A percentile compares a stretch with the other conserved stretches of the same genome.
Conservation (phyloP, 371 early-diverging fungal genomes). For the Dinochytrium kinnereticum region DNA sequence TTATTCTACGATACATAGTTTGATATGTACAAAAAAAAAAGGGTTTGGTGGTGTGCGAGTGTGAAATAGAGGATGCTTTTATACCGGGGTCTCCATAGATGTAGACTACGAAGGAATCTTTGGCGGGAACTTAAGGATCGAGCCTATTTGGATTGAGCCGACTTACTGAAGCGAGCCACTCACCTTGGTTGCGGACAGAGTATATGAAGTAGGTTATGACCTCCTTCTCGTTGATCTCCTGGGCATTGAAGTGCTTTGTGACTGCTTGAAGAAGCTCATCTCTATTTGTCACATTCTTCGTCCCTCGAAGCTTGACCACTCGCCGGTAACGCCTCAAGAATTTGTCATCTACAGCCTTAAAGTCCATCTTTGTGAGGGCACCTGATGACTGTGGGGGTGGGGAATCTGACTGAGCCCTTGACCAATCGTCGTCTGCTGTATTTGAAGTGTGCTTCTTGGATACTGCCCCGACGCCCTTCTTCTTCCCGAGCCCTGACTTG, state of each 20-base stretch:
- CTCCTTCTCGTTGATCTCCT: constrained; percentile 49
- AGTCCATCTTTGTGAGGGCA: constrained; percentile 2
- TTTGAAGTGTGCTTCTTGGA: background rate
- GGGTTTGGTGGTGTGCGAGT: too few species aligned
- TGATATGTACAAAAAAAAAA: too few species aligned
- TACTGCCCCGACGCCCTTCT: background rate
- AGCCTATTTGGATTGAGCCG: background rate
- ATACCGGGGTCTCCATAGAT: too few species aligned
- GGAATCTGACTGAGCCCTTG: background rate
- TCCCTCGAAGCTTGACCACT: constrained; percentile 8
- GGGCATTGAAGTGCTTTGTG: constrained; percentile 42
- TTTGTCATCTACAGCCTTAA: constrained; percentile 1
- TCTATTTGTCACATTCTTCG: constrained; percentile 6
- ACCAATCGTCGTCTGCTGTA: background rate
- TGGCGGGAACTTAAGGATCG: constrained; percentile 10
- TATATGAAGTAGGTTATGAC: constrained; percentile 45
- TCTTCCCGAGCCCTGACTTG: background rate
- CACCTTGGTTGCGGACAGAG: constrained; percentile 44
- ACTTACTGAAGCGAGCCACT: background rate
- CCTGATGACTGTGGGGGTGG: background rate
- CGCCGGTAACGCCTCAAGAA: constrained; percentile 9
- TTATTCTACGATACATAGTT: too few species aligned
- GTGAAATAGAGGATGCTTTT: too few species aligned
- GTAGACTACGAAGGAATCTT: background rate
- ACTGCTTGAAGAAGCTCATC: constrained; percentile 44